Conservation (phyloP, 345 rosid species). For the Clausena lansium region DNA sequence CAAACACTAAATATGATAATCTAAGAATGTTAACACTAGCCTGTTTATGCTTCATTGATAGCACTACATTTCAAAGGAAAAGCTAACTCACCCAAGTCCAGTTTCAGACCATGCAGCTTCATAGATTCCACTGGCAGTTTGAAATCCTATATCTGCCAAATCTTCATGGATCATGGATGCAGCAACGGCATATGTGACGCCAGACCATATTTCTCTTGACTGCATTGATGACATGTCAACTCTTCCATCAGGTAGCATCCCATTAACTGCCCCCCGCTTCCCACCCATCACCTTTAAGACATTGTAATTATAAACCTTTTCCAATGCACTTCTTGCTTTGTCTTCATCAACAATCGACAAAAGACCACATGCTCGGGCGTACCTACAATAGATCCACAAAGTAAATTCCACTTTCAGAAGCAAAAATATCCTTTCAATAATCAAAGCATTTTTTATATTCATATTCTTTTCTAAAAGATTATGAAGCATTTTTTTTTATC, state of each 20-base stretch:
- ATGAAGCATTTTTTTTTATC: not conserved
- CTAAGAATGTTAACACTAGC: not conserved
- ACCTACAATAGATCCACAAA: conserved; percentile 43
- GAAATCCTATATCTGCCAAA: conserved; percentile 63
- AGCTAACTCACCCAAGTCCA: conserved; percentile 70
- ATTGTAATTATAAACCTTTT: conserved; percentile 70
- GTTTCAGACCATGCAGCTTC: conserved; percentile 83
- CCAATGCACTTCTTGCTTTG: conserved; percentile 63
- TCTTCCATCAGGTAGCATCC: conserved; percentile 57
- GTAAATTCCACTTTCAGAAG: not conserved
- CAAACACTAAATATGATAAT: not conserved
- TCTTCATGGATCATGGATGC: conserved; percentile 92
- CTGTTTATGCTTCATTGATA: not conserved
- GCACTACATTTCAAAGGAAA: not conserved
- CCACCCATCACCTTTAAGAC: conserved; percentile 82
- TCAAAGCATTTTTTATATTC: not conserved
- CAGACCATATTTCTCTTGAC: conserved; percentile 93
- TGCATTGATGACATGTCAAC: conserved; percentile 80
- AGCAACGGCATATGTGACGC: conserved; percentile 88
- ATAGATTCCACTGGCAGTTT: conserved; percentile 70
- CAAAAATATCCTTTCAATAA: not conserved
- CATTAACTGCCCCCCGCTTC: conserved; percentile 85
- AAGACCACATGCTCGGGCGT: conserved; percentile 83
- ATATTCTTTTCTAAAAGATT: not conserved
- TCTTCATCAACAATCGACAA: conserved; percentile 66